These are phyloP conservation scores for Monosporascus sp. DNA, from an alignment of 2,329 filamentous ascomycete species.

Conservation along the genomic window DNA sequence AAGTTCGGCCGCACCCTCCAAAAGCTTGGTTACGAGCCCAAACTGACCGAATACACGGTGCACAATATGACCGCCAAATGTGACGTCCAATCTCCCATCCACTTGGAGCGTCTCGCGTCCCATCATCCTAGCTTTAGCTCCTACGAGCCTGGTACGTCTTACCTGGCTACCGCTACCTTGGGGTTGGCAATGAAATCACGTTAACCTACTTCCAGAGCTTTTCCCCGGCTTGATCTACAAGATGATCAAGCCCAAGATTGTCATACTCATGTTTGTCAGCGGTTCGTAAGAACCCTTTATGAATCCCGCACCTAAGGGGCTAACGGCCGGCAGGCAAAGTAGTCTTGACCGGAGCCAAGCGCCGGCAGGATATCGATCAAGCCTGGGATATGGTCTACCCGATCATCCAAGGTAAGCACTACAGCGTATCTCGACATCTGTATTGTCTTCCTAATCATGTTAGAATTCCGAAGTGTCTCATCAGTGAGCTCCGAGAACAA, in stretches of 20 bases:
- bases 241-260: conserved; percentile 99
- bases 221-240: conserved; percentile 99
- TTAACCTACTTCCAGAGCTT: conserved; percentile 50
- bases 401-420: conserved; percentile 68
- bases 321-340: conserved; percentile 61
- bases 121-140: conserved; percentile 99
- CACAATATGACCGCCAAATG: conserved; percentile 99
- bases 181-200: neutral
- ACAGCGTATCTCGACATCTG: no score
- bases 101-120: conserved; percentile 87
- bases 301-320: neutral
- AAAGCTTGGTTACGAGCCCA: conserved; percentile 98
- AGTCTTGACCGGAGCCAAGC: conserved; percentile 93
- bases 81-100: conserved; percentile 99
- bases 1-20: conserved; percentile 99
- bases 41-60: conserved; percentile 99
- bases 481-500: no score
- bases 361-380: conserved; percentile 96
- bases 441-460: no score
- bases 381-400: conserved; percentile 97
- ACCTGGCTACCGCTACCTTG: no score
- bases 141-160: conserved; percentile 64
- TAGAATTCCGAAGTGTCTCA: no score
- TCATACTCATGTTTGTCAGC: conserved; percentile 93
- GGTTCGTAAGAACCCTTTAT: conserved; percentile 27